Evolutionary conservation across 2,329 filamentous ascomycete species (phyloP).

Genomic region (Calonectria pteridis): DNA sequence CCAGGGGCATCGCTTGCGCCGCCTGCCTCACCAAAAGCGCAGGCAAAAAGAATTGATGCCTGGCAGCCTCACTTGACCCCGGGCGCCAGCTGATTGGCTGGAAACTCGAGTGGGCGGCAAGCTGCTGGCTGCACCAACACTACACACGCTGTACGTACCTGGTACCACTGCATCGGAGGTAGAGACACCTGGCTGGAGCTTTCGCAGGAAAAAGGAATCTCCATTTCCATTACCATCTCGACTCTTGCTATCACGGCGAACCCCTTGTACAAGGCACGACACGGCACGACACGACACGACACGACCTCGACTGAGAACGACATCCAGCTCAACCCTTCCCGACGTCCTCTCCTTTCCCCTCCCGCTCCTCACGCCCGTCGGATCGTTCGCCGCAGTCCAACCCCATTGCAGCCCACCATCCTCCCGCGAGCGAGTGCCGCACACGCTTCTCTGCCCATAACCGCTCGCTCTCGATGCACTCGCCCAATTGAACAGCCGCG

Average conservation of each 20-base stretch:
- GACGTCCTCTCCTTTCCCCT: neutral
- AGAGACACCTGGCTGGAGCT: conserved; percentile 39
- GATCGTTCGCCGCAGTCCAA: conserved; percentile 28
- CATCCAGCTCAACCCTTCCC: no score
- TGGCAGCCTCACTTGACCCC: conserved; percentile 40
- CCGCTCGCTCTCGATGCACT: conserved; percentile 53
- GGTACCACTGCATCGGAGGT: conserved; percentile 30
- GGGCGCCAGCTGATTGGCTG: conserved; percentile 42
- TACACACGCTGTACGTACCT: neutral
- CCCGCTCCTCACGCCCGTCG: neutral
- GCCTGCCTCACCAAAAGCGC: neutral
- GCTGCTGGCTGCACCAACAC: conserved; percentile 31
- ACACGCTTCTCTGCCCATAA: conserved; percentile 36
- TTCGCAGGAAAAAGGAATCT: conserved; percentile 29
- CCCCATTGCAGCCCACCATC: conserved; percentile 26
- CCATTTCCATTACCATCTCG: conserved; percentile 21
- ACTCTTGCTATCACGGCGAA: neutral
- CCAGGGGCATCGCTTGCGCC: conserved; percentile 15
- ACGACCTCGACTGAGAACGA: neutral
- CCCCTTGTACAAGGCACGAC: neutral
- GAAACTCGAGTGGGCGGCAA: conserved; percentile 41
- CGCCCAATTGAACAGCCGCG: conserved; percentile 51
- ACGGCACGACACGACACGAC: neutral
- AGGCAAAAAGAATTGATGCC: conserved; percentile 42
- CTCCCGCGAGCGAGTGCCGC: conserved; percentile 38